Base-by-base conservation (phyloP, 2,329 filamentous ascomycete genomes). In the Bipolaris sorokiniana region DNA sequence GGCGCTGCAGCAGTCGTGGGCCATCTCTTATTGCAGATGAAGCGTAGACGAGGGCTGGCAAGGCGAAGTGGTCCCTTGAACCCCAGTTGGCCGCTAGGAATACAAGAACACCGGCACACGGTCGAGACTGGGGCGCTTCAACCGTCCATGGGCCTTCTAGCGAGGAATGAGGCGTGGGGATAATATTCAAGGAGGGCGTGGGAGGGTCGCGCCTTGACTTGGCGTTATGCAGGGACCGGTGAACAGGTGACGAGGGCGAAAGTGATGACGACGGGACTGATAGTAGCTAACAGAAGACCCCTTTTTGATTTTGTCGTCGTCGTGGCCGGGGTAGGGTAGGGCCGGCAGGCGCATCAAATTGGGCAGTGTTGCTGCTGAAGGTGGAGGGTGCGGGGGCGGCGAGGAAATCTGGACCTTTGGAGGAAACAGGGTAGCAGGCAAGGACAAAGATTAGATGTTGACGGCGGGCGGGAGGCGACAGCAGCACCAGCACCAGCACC, bases 211-310 rank as follows among this genome's bases (percentile, higher is more conserved):
- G 34, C 45, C 18, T 36, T 51, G 48, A 41, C 63, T 65, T 66
- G 61, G 65, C 63, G 61, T 42, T 50, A 63, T 65, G 65, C 65
- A 66, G 65, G 65, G 64, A 61, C 61, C 51, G 56, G 52, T 52
- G 55, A 53, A 58, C 54, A 52, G 53, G 51, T 59, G 52, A 63
- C 59, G 47, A 58, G 37, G 51, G 47, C 33, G 44, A 58, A 33
- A 48, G 49, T 26, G 53, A 41, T 58, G 52, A 63, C 57, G 49
- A 50, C 36, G 49, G 51, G 36, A 49, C 15, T 47, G 54, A 56
- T 42, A 44, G 31, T 38, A 45, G 37, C 56, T 60, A 51, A 54
- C 53, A 63, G 58, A 52, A 45, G 60, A 40, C 40, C 40, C 52
- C 53, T 56, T 48, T 38, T 38, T 34, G 45, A 36, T 58, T 51